These are phyloP conservation scores for Gonium pectorale DNA, from an alignment of 139 green algal species.

Conservation along the genomic window DNA sequence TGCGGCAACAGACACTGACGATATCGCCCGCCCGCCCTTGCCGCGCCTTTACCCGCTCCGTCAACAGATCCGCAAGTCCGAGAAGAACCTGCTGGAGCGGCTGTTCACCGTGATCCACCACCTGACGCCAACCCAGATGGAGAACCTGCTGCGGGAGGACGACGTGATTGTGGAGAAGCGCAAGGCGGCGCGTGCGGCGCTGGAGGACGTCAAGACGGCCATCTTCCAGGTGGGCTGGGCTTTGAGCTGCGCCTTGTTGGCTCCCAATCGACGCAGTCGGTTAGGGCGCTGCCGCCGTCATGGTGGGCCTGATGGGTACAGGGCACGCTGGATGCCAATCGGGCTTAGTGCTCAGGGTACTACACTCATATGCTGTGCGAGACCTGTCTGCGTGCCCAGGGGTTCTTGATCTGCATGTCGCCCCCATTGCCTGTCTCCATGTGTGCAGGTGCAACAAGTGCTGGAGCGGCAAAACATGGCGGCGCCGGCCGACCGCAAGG, in stretches of 20 bases:
- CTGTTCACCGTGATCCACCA: constrained; percentile 70
- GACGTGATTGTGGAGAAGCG: constrained; percentile 52
- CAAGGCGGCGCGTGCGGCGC: constrained; percentile 51
- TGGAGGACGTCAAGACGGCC: constrained; percentile 64
- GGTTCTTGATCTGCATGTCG: too few species aligned
- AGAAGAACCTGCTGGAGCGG: constrained; percentile 76
- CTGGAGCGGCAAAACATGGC: constrained; percentile 61
- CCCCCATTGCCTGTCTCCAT: background rate
- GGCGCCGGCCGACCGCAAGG: constrained; percentile 30
- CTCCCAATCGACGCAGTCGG: background rate
- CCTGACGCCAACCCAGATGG: constrained; percentile 54
- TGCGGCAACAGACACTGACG: too few species aligned
- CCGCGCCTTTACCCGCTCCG: too few species aligned
- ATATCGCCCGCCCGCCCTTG: too few species aligned
- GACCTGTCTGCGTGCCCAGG: too few species aligned
- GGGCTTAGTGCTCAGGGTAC: too few species aligned
- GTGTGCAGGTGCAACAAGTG: constrained; percentile 50
- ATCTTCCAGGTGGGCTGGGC: constrained; percentile 54
- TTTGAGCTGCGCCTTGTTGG: background rate
- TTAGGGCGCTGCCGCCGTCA: too few species aligned
- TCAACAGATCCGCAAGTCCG: constrained; percentile 64
- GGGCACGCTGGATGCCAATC: too few species aligned
- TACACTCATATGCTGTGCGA: too few species aligned
- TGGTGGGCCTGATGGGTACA: too few species aligned
- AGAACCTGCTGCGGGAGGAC: constrained; percentile 60